Evolutionary conservation across 2,329 filamentous ascomycete genomes (phyloP).

Genomic region (Aspergillus pseudoterreus): DNA sequence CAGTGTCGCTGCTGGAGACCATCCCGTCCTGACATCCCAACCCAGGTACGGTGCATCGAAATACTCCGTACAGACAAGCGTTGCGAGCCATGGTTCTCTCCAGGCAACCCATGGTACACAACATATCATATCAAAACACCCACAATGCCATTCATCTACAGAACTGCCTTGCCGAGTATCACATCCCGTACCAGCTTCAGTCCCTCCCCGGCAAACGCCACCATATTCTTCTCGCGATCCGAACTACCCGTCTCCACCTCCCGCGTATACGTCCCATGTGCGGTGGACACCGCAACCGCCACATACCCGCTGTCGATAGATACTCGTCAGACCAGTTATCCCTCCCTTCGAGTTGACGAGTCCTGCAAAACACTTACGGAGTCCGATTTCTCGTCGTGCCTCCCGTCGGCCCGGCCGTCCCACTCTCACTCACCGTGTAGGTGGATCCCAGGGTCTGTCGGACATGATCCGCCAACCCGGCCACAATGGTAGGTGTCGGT

Average conservation of each 20-base stretch:
- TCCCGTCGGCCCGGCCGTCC: conserved; percentile 62
- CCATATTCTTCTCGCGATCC: conserved; percentile 60
- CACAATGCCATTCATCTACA: background rate
- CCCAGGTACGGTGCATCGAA: background rate
- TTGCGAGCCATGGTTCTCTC: background rate
- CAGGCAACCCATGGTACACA: background rate
- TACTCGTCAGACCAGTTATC: background rate
- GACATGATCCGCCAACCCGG: conserved; percentile 54
- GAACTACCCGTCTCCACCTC: conserved; percentile 55
- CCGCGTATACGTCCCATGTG: conserved; percentile 49
- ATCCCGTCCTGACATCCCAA: background rate
- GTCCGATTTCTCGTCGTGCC: conserved; percentile 55
- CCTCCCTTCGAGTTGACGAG: background rate
- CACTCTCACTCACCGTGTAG: conserved; percentile 58
- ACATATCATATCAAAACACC: background rate
- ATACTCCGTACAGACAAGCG: too few relatives aligned
- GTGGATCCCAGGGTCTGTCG: conserved; percentile 53
- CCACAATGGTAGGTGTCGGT: conserved; percentile 57
- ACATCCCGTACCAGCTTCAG: conserved; percentile 56
- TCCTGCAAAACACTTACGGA: conserved; percentile 40
- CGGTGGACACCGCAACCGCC: conserved; percentile 57
- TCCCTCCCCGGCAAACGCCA: conserved; percentile 57
- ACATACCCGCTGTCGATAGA: conserved; percentile 52
- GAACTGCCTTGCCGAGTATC: conserved; percentile 35
- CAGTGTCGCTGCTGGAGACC: too few relatives aligned